Base-by-base conservation (phyloP, 2,329 filamentous ascomycete species). In the Pseudogymnoascus sp. region DNA sequence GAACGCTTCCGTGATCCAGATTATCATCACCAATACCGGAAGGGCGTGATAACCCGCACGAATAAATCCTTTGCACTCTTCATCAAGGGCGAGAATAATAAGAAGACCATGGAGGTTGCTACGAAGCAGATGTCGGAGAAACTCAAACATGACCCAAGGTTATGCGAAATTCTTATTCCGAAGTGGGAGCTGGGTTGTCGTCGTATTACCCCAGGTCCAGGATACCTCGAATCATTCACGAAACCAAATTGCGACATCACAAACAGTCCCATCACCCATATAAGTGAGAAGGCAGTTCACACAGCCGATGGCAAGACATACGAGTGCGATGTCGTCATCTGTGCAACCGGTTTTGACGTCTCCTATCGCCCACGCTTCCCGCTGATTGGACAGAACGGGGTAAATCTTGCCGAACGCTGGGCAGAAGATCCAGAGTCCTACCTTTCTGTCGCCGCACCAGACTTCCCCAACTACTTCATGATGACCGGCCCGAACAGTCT, bases 201-300 rank as follows among this genome's bases (percentile, higher is more conserved):
- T n/a, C 60, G 63, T 95, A 26, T 90, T 96, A 93, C 93, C 96
- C 93, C 93, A 97, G 90, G 97, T 97, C 84, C 92, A 67, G 10
- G 14, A 19, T 56, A 40, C 33, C 24, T 43, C n/a, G 26, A 38
- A 26, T 38, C 37, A 24, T 59, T 40, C 22, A 43, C 24, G 71
- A 14, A 3, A 4, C 16, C 2, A 7, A 14, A 65, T 71, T 65
- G 68, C 63, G 8, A 24, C 53, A 60, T 60, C n/a, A 60, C 59
- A 28, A 43, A 31, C 71, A 14, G 3, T 3, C 16, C 2, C 3
- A 14, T 65, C 72, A 65, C 68, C 62, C 6, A 22, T 53, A 60
- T 60, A 6, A 60, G 19, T n/a, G 19, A 46, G 19, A 60, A 37
- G 5, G 37, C 59, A 28, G 37, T 60, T 12, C 33, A 60, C 22